Evolutionary conservation across 331 rosid genomes (phyloP), one percentile per base, ranked within the genome.

Genomic region (Cydonia oblonga): DNA sequence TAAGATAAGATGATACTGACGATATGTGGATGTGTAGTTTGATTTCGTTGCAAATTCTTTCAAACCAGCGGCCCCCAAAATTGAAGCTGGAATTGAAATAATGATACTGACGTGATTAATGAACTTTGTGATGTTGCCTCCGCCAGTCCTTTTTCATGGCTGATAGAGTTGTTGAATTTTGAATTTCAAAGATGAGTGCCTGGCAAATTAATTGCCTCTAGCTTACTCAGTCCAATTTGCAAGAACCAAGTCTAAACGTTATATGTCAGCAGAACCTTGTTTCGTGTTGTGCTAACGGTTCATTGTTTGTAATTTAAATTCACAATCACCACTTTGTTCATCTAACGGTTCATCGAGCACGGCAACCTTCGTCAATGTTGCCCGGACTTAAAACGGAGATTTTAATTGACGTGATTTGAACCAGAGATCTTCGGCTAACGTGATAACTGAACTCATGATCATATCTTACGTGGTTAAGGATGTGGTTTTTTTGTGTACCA

Each of bases 91-190:
- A 20, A 28, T 72, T 28, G 46, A 26, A 72, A 60, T 26, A 26
- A 60, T 28, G 26, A 42, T 14, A 63, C 44, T 4, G 67, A 63
- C 24, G 42, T 30, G 67, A 63, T 63, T 63, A 2, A 19, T 18
- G 42, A 18, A 18, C 24, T 30, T 19, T 63, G 67, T 63, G 42
- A 9, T 63, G 22, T 1, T 51, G 10, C 56, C 22, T 18, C 10
- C 11, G 6, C 56, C 56, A 0, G 0, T 0, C 22, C 56, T 0
- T 44, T 44, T 6, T 1, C 20, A 0, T 6, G 18, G 18, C 56
- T 49, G 54, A 49, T 49, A 49, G 54, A 49, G 54, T 3, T 49
- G 54, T 49, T 49, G 56, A 49, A 18, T 49, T 49, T 49, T 3
- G 4, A 18, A 2, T 1, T 49, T 49, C 4, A 1, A 7, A 2